A percentile compares a stretch with the other conserved stretches of the same genome.
These are phyloP conservation scores for Mycena kentingensis DNA, from an alignment of 768 basidiomycete species.

Conservation along the genomic window DNA sequence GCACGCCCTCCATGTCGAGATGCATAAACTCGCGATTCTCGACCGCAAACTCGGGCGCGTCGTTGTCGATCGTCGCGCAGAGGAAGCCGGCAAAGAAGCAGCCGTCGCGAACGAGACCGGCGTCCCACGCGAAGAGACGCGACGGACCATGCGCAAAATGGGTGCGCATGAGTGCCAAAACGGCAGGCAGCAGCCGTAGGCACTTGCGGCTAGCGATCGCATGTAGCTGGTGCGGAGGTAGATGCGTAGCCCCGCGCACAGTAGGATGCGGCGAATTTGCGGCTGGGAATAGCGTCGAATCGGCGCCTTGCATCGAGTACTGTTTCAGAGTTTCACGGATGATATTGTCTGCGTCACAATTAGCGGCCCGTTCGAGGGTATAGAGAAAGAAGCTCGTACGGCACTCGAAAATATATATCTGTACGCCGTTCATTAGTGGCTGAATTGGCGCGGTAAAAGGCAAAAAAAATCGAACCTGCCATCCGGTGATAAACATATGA, in stretches of 20 bases:
- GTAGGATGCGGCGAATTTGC: constrained; percentile 51
- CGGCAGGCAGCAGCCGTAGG: constrained; percentile 48
- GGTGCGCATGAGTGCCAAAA: constrained; percentile 53
- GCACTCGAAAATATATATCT: constrained; percentile 92
- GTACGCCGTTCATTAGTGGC: constrained; percentile 23
- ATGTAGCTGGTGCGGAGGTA: constrained; percentile 49
- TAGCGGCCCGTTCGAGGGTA: constrained; percentile 12
- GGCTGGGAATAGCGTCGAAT: constrained; percentile 39
- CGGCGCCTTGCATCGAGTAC: constrained; percentile 41
- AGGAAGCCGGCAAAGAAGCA: constrained; percentile 86
- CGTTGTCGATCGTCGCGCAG: constrained; percentile 62
- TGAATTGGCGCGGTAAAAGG: constrained; percentile 7
- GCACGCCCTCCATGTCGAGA: constrained; percentile 32
- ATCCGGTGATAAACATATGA: constrained; percentile 74
- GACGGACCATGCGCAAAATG: constrained; percentile 42
- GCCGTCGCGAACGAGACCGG: constrained; percentile 84
- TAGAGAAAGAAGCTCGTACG: constrained; percentile 48
- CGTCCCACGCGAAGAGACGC: constrained; percentile 81
- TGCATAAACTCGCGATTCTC: constrained; percentile 39
- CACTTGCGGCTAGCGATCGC: constrained; percentile 54
- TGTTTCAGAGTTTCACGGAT: constrained; percentile 83
- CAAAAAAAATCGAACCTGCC: constrained; percentile 63
- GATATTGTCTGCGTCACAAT: constrained; percentile 63
- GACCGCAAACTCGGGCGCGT: constrained; percentile 34
- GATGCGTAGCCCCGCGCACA: constrained; percentile 49